phyloP scores from a whole-genome alignment of 1,284 basidiomycete genomes.

The Irpex sp. region DNA sequence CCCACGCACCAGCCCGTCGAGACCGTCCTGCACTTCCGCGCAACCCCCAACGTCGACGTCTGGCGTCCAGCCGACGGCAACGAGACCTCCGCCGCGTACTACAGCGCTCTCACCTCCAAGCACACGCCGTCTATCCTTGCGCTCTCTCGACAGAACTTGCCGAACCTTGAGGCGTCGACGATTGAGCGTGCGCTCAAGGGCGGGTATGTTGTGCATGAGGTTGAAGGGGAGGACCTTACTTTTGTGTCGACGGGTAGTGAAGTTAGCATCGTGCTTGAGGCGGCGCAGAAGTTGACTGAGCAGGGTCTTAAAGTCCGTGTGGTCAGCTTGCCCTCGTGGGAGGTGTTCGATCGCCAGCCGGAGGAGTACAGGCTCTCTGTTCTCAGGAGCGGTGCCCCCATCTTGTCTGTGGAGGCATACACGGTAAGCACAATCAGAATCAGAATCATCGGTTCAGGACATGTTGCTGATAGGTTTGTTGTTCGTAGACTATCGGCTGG shows the following conservation, averaged over 20 bases:
- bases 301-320: slow-evolving; percentile 81
- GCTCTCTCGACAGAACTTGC: slow-evolving; percentile 91
- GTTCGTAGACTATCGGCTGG: slow-evolving; percentile 71
- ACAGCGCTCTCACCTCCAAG: slow-evolving; percentile 70
- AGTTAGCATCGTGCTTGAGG: slow-evolving; percentile 83
- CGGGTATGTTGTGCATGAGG: slow-evolving; percentile 88
- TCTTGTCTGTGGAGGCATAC: slow-evolving; percentile 87
- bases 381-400: slow-evolving; percentile 84
- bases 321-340: slow-evolving; percentile 88
- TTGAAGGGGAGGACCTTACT: slow-evolving; percentile 75
- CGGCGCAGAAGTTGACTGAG: slow-evolving; percentile 72
- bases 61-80: slow-evolving; percentile 94
- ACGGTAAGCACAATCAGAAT: slow-evolving; percentile 39
- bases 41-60: slow-evolving; percentile 87
- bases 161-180: slow-evolving; percentile 85
- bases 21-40: slow-evolving; percentile 83
- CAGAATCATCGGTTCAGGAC: neutral
- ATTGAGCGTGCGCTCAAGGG: slow-evolving; percentile 85
- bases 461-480: slow-evolving; percentile 1
- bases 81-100: slow-evolving; percentile 90
- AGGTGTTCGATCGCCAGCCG: slow-evolving; percentile 85
- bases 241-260: slow-evolving; percentile 90
- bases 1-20: slow-evolving; percentile 96
- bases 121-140: slow-evolving; percentile 84
- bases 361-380: slow-evolving; percentile 82